Percentiles rank a stretch among this genome's conserved stretches.
Evolutionary conservation across 495 filamentous ascomycete genomes (phyloP).

Genomic region (Echria macrotheca): DNA sequence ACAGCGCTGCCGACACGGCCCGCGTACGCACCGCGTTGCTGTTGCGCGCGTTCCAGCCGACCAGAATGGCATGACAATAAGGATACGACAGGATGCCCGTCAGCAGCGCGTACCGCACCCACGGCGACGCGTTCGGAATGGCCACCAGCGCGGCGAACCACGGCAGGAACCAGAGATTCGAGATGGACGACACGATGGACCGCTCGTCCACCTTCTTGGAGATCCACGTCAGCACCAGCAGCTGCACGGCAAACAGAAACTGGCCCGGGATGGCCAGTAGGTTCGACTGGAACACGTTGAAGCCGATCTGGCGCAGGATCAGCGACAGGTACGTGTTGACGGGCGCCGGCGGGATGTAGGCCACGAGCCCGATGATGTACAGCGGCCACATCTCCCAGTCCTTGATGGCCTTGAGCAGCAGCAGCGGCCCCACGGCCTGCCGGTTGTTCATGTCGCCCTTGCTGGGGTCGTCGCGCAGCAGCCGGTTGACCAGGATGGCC

Average conservation of each 20-base stretch:
- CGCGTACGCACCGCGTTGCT: slow-evolving; percentile 56
- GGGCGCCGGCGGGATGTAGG: slow-evolving; percentile 46
- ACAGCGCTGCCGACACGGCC: slow-evolving; percentile 50
- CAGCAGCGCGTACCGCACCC: slow-evolving; percentile 49
- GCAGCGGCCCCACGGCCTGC: slow-evolving; percentile 40
- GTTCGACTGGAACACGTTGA: slow-evolving; percentile 49
- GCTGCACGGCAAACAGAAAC: slow-evolving; percentile 41
- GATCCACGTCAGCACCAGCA: slow-evolving; percentile 47
- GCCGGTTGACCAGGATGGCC: slow-evolving; percentile 54
- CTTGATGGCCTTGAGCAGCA: slow-evolving; percentile 44
- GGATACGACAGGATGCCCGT: slow-evolving; percentile 53
- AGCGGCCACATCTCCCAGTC: slow-evolving; percentile 59
- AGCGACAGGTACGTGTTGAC: slow-evolving; percentile 44
- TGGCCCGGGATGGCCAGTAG: slow-evolving; percentile 47
- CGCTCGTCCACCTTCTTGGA: slow-evolving; percentile 51
- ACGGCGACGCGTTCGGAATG: slow-evolving; percentile 35
- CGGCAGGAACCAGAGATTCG: slow-evolving; percentile 52
- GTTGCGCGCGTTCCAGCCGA: slow-evolving; percentile 56
- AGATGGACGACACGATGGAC: slow-evolving; percentile 44
- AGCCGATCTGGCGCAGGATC: slow-evolving; percentile 47
- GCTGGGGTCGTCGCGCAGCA: slow-evolving; percentile 58
- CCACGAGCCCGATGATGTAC: slow-evolving; percentile 49
- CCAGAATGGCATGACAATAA: slow-evolving; percentile 58
- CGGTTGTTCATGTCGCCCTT: slow-evolving; percentile 62
- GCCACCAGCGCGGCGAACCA: slow-evolving; percentile 48